Percentiles rank a stretch among this genome's conserved stretches.
Evolutionary conservation across 2,329 filamentous ascomycete species (phyloP).

Genomic region (Arthrobotrys sinensis): DNA sequence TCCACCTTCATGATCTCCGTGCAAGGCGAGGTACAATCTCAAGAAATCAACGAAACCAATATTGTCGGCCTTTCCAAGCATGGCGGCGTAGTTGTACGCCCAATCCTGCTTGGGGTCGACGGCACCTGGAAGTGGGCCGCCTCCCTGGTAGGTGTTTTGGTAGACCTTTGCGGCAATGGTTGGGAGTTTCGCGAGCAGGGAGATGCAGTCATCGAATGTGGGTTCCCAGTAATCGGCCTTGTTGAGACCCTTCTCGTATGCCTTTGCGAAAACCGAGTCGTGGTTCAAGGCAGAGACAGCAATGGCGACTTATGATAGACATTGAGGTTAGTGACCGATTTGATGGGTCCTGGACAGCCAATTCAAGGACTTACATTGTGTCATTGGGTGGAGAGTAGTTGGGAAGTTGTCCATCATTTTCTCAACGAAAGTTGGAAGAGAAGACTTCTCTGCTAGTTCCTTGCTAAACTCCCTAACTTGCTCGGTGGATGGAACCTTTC

Average conservation of each 20-base stretch:
- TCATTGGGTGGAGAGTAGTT: constrained; percentile 95
- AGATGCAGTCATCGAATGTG: constrained; percentile 95
- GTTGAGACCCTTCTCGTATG: constrained; percentile 89
- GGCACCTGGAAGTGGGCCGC: constrained; percentile 81
- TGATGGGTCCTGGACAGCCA: not conserved
- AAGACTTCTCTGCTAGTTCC: constrained; percentile 87
- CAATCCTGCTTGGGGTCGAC: constrained; percentile 91
- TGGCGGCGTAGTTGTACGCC: constrained; percentile 98
- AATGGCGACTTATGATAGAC: constrained; percentile 75
- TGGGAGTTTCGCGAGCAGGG: constrained; percentile 93
- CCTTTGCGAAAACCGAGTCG: constrained; percentile 92
- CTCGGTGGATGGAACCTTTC: constrained; percentile 84
- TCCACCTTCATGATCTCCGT: constrained; percentile 97
- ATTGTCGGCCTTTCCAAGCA: constrained; percentile 92
- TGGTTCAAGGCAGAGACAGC: constrained; percentile 97
- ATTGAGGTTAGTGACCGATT: not conserved
- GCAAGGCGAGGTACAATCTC: constrained; percentile 92
- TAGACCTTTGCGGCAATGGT: constrained; percentile 98
- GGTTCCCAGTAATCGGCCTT: constrained; percentile 99
- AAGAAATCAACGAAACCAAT: constrained; percentile 96
- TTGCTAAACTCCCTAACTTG: constrained; percentile 88
- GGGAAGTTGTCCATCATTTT: constrained; percentile 93
- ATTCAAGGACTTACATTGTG: constrained; percentile 74
- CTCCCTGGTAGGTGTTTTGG: constrained; percentile 84
- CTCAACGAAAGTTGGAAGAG: constrained; percentile 85